Base-by-base conservation (phyloP, 1,284 basidiomycete genomes). In the Ustilago sp. region DNA sequence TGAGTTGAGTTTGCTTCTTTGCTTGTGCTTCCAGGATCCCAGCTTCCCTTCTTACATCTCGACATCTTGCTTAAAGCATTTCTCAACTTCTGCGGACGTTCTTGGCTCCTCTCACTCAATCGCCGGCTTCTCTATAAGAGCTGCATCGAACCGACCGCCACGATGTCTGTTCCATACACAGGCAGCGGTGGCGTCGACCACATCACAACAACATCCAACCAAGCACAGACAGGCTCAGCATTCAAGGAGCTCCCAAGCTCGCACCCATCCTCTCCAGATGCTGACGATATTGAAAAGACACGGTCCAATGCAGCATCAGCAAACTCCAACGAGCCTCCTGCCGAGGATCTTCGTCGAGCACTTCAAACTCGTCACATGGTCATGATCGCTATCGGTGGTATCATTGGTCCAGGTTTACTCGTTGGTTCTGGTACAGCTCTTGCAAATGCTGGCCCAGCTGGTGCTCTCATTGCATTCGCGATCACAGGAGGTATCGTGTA, bases 341-440 rank as follows among this genome's bases (percentile, higher is more conserved):
- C 56, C 15, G 69, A 77, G 28, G 36, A 77, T n/a, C 66, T 82
- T 31, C 63, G 65, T 41, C 66, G 80, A 7, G 76, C 69, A 11
- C 74, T 83, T 32, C 59, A 68, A 12, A 71, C 72, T 3, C 72
- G 80, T 5, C 80, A 82, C 63, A 77, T 81, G 67, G 68, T 66
- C 17, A 82, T 82, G 81, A 70, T 82, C 13, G 67, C 77, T 9
- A 72, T 82, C 12, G 81, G 80, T 31, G 81, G 79, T n/a, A 77
- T 77, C 56, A 80, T 82, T 38, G 81, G 81, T 2, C 79, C 81
- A 9, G 81, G 81, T 28, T 63, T 82, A 1, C 73, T 82, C 12
- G 70, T 82, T 9, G 75, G 77, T 23, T 68, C 74, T 4, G 81
- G 81, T 0, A 38, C 52, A 8, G 80, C 81, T 0, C 71, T 82